Conservation (phyloP, 352 stramenopile genomes). For the Globisporangium recalcitrans region DNA sequence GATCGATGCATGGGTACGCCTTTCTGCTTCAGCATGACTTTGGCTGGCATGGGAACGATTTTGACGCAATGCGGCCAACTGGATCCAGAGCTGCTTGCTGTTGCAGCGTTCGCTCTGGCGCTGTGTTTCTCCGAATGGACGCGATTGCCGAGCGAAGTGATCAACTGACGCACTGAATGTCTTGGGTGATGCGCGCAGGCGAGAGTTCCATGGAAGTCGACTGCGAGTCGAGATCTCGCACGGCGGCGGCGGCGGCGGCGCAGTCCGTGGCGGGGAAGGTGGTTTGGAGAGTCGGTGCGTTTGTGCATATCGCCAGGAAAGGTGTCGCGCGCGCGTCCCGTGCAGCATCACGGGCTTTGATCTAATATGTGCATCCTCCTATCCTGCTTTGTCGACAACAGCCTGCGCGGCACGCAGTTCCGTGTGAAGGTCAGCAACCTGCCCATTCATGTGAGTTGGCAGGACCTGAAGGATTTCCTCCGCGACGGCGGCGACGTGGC, state of each 20-base stretch:
- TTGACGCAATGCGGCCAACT: not conserved
- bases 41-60: not conserved
- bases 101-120: too few relatives aligned
- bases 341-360: not conserved
- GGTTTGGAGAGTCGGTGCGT: slow-evolving; percentile 6
- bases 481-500: slow-evolving; percentile 53
- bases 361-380: not conserved
- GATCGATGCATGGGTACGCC: slow-evolving; percentile 49
- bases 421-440: slow-evolving; percentile 46
- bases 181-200: slow-evolving; percentile 1
- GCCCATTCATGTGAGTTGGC: slow-evolving; percentile 37
- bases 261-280: slow-evolving; percentile 13
- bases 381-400: slow-evolving; percentile 8
- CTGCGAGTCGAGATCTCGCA: slow-evolving; percentile 58
- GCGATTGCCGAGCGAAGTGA: not conserved
- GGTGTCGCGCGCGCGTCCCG: not conserved
- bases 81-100: not conserved
- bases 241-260: slow-evolving; percentile 12
- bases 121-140: not conserved
- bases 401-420: slow-evolving; percentile 43
- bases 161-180: not conserved
- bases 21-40: not conserved
- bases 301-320: not conserved
- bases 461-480: slow-evolving; percentile 69
- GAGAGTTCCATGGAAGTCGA: slow-evolving; percentile 26